phyloP scores from a whole-genome alignment of 163 green algal species.

The Botryococcus braunii region DNA sequence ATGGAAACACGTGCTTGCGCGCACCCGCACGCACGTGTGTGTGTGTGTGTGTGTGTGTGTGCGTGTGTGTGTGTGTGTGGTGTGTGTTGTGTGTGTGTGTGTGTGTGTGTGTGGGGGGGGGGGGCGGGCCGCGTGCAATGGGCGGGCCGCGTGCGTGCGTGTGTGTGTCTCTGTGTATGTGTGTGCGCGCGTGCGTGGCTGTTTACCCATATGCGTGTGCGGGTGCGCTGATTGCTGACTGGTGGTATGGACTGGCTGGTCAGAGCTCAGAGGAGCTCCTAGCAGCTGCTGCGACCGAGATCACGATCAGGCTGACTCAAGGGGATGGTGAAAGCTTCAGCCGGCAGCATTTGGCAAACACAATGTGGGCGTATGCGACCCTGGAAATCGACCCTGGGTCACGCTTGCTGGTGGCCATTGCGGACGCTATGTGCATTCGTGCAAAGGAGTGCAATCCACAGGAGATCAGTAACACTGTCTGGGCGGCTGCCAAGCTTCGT shows the following conservation, averaged over 20 bases:
- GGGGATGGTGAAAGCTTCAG: constrained; percentile 16
- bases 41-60: too few relatives aligned
- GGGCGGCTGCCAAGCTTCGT: constrained; percentile 25
- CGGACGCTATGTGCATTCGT: constrained; percentile 21
- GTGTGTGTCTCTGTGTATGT: too few relatives aligned
- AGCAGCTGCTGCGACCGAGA: constrained; percentile 5
- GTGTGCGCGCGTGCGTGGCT: too few relatives aligned
- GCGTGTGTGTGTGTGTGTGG: too few relatives aligned
- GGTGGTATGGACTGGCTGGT: not conserved
- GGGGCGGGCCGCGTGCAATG: too few relatives aligned
- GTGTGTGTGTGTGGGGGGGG: too few relatives aligned
- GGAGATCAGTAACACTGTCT: constrained; percentile 29
- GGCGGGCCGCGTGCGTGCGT: too few relatives aligned
- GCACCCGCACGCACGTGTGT: too few relatives aligned
- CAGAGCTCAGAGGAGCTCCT: constrained; percentile 27
- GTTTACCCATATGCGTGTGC: too few relatives aligned
- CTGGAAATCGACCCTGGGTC: constrained; percentile 13
- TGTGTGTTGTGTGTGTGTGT: too few relatives aligned
- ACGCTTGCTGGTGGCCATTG: constrained; percentile 6
- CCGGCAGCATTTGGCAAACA: constrained; percentile 36
- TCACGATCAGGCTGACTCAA: constrained; percentile 15
- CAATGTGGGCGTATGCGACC: constrained; percentile 29
- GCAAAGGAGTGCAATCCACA: constrained; percentile 27
- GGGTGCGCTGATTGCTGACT: too few relatives aligned
- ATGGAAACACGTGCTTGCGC: too few relatives aligned